A percentile compares a stretch with the other conserved stretches of the same genome.
These are phyloP conservation scores for Selenicereus undatus DNA, from an alignment of 148 eudicot species.

Conservation along the genomic window DNA sequence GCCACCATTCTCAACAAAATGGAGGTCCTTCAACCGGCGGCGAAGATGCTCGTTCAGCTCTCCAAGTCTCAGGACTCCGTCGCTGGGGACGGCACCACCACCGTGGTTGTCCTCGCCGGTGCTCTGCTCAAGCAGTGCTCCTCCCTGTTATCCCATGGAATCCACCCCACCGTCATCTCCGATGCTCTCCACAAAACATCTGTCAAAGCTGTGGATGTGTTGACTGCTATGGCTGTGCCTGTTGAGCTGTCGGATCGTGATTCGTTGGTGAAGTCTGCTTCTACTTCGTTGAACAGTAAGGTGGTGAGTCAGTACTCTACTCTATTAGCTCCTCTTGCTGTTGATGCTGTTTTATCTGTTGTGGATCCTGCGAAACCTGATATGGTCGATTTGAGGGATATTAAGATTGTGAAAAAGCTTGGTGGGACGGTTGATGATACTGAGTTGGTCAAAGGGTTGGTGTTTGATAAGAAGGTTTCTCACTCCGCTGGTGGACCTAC, in stretches of 20 bases:
- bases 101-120: slow-evolving; percentile 90
- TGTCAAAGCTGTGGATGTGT: slow-evolving; percentile 55
- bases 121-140: slow-evolving; percentile 66
- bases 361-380: slow-evolving; percentile 77
- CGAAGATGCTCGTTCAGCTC: slow-evolving; percentile 89
- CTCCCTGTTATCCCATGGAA: slow-evolving; percentile 47
- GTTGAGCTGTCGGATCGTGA: slow-evolving; percentile 81
- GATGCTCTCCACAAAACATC: slow-evolving; percentile 75
- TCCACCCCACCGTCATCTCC: slow-evolving; percentile 85
- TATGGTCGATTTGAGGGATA: slow-evolving; percentile 75
- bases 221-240: slow-evolving; percentile 87
- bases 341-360: slow-evolving; percentile 77
- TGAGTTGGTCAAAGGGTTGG: slow-evolving; percentile 75
- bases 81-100: slow-evolving; percentile 95
- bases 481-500: slow-evolving; percentile 83
- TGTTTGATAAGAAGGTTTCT: slow-evolving; percentile 90
- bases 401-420: slow-evolving; percentile 82
- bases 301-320: slow-evolving; percentile 93
- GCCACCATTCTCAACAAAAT: slow-evolving; percentile 86
- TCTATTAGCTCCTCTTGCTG: slow-evolving; percentile 87
- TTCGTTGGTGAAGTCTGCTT: slow-evolving; percentile 68
- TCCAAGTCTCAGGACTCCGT: slow-evolving; percentile 86
- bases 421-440: slow-evolving; percentile 98
- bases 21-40: slow-evolving; percentile 97
- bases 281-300: slow-evolving; percentile 81